A percentile compares a stretch with the other conserved stretches of the same genome.
These are phyloP conservation scores for Fusarium circinatum DNA, from an alignment of 2,329 filamentous ascomycete species.

Conservation along the genomic window DNA sequence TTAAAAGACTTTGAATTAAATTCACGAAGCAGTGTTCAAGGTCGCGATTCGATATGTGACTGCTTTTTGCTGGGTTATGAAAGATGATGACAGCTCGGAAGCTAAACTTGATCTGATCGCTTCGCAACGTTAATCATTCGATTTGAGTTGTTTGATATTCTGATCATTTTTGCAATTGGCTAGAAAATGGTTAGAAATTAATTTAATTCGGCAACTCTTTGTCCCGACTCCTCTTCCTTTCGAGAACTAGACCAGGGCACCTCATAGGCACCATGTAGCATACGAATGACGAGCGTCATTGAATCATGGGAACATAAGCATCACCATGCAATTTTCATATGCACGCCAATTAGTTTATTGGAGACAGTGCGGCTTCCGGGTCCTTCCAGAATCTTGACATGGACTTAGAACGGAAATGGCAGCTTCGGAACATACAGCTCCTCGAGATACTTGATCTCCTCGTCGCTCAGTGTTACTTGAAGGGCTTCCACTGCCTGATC, in stretches of 20 bases:
- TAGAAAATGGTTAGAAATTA: rapidly evolving
- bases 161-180: background rate
- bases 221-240: background rate
- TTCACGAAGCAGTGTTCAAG: no score
- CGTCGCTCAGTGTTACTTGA: background rate
- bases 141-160: background rate
- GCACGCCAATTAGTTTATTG: no score
- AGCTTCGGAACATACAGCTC: background rate
- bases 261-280: background rate
- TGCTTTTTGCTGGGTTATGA: rapidly evolving
- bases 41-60: background rate
- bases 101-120: background rate
- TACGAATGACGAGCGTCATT: background rate
- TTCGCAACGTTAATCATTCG: background rate
- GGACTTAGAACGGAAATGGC: background rate
- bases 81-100: background rate
- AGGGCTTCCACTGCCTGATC: background rate
- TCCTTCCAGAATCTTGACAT: no score
- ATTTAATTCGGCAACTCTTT: background rate
- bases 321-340: no score
- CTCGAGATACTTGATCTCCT: background rate
- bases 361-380: rapidly evolving
- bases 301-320: background rate
- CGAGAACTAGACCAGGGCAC: rapidly evolving
- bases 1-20: no score